Percentiles rank a stretch among this genome's conserved stretches.
Conservation (phyloP, 116 monocot species). For the Trichopus zeylanicus region DNA sequence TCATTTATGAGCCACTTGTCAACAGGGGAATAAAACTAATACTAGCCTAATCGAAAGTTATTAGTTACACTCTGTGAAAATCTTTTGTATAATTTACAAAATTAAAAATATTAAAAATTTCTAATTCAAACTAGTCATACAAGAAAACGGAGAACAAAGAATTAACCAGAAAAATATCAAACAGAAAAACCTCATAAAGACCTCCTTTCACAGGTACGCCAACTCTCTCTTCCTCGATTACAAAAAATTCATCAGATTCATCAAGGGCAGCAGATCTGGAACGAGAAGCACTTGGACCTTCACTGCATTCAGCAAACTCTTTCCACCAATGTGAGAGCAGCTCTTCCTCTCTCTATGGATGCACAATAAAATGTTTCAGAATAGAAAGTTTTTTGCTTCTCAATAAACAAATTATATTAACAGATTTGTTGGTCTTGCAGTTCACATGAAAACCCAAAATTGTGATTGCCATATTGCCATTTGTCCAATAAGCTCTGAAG, state of each 20-base stretch:
- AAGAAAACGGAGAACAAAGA: too few relatives aligned
- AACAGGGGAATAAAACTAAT: too few relatives aligned
- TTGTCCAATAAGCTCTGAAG: too few relatives aligned
- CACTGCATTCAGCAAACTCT: slow-evolving; percentile 95
- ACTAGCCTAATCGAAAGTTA: too few relatives aligned
- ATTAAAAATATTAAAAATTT: too few relatives aligned
- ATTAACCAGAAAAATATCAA: neutral
- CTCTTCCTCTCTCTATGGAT: slow-evolving; percentile 78
- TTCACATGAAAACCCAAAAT: neutral
- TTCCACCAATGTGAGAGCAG: slow-evolving; percentile 91
- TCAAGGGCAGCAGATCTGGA: slow-evolving; percentile 12
- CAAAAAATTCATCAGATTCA: slow-evolving; percentile 33
- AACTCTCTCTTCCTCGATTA: slow-evolving; percentile 89
- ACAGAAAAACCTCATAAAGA: slow-evolving; percentile 78
- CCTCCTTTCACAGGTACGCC: slow-evolving; percentile 99
- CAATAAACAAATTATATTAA: neutral
- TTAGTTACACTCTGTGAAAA: too few relatives aligned
- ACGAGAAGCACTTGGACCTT: slow-evolving; percentile 52
- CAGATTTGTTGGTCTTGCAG: too few relatives aligned
- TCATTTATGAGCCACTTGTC: neutral
- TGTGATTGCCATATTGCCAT: too few relatives aligned
- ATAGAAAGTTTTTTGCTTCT: neutral
- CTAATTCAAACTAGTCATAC: too few relatives aligned
- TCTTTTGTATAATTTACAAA: too few relatives aligned
- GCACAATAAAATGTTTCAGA: neutral